Conservation (phyloP, 805 yeast species). For the Wickerhamiella allomyrinae region DNA sequence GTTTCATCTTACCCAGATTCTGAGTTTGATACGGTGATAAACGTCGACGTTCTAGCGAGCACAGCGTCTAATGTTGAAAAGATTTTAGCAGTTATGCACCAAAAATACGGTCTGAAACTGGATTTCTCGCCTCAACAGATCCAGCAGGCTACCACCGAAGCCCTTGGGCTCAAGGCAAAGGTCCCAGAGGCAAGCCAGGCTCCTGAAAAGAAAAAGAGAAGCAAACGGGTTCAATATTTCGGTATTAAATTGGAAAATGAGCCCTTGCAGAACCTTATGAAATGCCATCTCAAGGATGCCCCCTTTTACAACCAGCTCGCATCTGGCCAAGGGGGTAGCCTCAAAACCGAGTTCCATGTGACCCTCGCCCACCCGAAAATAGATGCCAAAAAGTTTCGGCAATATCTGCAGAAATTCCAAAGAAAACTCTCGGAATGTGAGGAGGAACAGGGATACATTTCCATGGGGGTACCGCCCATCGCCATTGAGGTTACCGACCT, state of each 20-base stretch:
- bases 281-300: conserved; percentile 11
- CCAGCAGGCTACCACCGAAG: conserved; percentile 36
- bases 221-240: conserved; percentile 25
- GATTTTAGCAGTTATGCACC: conserved; percentile 29
- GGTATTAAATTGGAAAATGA: conserved; percentile 27
- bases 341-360: conserved; percentile 21
- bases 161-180: conserved; percentile 42
- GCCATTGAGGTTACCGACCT: conserved; percentile 25
- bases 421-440: background rate
- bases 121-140: conserved; percentile 26
- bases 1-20: conserved; percentile 40
- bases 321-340: conserved; percentile 5
- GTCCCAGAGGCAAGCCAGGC: conserved; percentile 27
- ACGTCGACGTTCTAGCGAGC: conserved; percentile 37
- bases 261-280: conserved; percentile 13
- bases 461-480: background rate
- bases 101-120: conserved; percentile 27
- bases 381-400: conserved; percentile 4
- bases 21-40: conserved; percentile 49
- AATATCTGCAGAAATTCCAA: background rate
- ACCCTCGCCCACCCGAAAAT: conserved; percentile 21
- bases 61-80: conserved; percentile 36
- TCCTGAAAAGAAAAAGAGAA: conserved; percentile 2
- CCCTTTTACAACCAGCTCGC: conserved; percentile 7
- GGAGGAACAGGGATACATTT: conserved; percentile 1